These are phyloP conservation scores for Centaurea solstitialis DNA, from an alignment of 129 eudicot species.

Conservation along the genomic window DNA sequence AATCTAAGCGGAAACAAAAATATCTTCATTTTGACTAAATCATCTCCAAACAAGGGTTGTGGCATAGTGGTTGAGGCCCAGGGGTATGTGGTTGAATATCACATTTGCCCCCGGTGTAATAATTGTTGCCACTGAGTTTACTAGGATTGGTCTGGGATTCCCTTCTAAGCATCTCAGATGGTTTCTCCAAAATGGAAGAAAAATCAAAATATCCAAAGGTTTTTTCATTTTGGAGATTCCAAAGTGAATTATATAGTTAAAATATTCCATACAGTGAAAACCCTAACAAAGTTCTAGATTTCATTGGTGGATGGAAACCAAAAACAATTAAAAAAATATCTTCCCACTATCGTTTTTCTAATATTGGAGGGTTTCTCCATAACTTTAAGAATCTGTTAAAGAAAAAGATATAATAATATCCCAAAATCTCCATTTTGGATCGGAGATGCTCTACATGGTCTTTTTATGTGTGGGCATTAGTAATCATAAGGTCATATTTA, in stretches of 20 bases:
- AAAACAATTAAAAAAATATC: neutral
- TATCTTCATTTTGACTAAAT: too few relatives aligned
- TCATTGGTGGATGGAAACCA: neutral
- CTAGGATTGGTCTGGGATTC: too few relatives aligned
- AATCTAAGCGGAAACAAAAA: neutral
- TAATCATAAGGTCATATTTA: neutral
- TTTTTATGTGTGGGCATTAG: neutral
- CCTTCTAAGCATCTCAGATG: too few relatives aligned
- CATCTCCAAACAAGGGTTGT: neutral
- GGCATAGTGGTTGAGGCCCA: neutral
- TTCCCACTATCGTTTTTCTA: neutral
- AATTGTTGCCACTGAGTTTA: too few relatives aligned
- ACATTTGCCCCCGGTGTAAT: neutral
- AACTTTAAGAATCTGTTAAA: neutral
- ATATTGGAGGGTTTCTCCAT: neutral
- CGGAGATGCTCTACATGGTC: neutral
- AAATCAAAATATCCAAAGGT: too few relatives aligned
- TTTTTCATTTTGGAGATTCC: too few relatives aligned
- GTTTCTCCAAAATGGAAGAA: too few relatives aligned
- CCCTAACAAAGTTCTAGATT: neutral
- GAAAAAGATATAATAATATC: too few relatives aligned
- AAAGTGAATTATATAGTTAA: too few relatives aligned
- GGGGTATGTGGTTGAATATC: too few relatives aligned
- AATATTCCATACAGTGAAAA: too few relatives aligned
- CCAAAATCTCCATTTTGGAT: too few relatives aligned